Evolutionary conservation across 2,329 filamentous ascomycete species (phyloP).

Genomic region (Pseudopithomyces chartarum): DNA sequence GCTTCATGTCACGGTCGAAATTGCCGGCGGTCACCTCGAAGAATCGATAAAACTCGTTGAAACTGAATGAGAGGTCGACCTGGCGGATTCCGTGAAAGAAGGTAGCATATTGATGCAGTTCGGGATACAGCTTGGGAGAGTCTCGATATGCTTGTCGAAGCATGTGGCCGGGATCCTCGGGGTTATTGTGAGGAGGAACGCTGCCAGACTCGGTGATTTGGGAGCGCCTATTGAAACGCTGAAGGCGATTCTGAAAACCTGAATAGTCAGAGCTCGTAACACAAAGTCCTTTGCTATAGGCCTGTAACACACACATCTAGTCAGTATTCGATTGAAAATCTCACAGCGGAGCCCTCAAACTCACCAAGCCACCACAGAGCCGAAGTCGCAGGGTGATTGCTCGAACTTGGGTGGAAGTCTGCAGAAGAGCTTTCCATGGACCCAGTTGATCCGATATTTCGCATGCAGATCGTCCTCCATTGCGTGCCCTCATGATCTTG

Average conservation of each 20-base stretch:
- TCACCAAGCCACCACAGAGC: constrained; percentile 18
- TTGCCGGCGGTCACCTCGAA: constrained; percentile 27
- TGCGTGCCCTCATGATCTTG: background rate
- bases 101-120: constrained; percentile 28
- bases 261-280: constrained; percentile 6
- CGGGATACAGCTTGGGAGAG: constrained; percentile 25
- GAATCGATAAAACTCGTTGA: constrained; percentile 27
- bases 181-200: constrained; percentile 8
- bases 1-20: constrained; percentile 12
- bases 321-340: background rate
- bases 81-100: constrained; percentile 33
- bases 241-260: constrained; percentile 12
- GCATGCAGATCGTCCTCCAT: background rate
- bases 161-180: background rate
- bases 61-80: constrained; percentile 24
- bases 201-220: constrained; percentile 20
- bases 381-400: constrained; percentile 25
- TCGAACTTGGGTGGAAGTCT: constrained; percentile 30
- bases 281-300: constrained; percentile 21
- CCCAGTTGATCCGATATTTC: constrained; percentile 26
- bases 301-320: background rate
- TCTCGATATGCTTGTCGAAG: constrained; percentile 19
- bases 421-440: constrained; percentile 19
- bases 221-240: constrained; percentile 16
- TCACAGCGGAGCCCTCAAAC: background rate